These are phyloP conservation scores for Thermothelomyces thermophilus DNA, from an alignment of 2,329 filamentous ascomycete species.

Conservation along the genomic window DNA sequence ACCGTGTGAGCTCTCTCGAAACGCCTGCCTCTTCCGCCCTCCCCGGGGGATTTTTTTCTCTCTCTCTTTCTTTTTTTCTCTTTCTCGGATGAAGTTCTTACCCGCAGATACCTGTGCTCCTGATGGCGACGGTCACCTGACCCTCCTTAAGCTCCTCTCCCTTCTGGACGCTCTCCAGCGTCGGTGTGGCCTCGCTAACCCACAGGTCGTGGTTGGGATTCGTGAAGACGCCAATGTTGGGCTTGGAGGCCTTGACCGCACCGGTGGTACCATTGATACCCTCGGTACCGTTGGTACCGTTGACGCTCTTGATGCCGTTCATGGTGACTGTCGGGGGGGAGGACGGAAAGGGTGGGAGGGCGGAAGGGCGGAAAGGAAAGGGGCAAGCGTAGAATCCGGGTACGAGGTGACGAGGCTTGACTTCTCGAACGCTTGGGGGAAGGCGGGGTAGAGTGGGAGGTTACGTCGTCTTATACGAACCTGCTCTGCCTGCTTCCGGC, in stretches of 20 bases:
- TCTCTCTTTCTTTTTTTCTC: too few relatives aligned
- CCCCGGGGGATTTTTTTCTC: too few relatives aligned
- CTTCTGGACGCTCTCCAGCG: constrained; percentile 64
- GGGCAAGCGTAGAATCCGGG: background rate
- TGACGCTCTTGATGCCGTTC: constrained; percentile 2
- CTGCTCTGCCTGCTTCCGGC: background rate
- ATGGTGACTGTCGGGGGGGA: constrained; percentile 2
- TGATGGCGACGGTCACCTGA: constrained; percentile 81
- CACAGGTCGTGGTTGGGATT: constrained; percentile 90
- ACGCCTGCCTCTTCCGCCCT: background rate
- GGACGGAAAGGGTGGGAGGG: too few relatives aligned
- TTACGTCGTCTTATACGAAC: constrained; percentile 14
- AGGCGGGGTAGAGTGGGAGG: constrained; percentile 14
- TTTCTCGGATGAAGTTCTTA: constrained; percentile 32
- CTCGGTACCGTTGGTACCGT: background rate
- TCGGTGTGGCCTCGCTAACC: constrained; percentile 73
- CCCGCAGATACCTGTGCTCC: constrained; percentile 95
- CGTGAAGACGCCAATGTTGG: constrained; percentile 94
- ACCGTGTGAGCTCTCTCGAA: constrained; percentile 3
- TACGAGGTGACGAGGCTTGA: background rate
- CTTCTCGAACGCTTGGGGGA: background rate
- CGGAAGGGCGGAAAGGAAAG: too few relatives aligned
- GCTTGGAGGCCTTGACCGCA: constrained; percentile 44
- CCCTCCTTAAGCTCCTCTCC: constrained; percentile 64
- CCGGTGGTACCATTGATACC: constrained; percentile 9